These are phyloP conservation scores for Clonostachys sp. DNA, from an alignment of 2,329 filamentous ascomycete genomes.

Conservation along the genomic window DNA sequence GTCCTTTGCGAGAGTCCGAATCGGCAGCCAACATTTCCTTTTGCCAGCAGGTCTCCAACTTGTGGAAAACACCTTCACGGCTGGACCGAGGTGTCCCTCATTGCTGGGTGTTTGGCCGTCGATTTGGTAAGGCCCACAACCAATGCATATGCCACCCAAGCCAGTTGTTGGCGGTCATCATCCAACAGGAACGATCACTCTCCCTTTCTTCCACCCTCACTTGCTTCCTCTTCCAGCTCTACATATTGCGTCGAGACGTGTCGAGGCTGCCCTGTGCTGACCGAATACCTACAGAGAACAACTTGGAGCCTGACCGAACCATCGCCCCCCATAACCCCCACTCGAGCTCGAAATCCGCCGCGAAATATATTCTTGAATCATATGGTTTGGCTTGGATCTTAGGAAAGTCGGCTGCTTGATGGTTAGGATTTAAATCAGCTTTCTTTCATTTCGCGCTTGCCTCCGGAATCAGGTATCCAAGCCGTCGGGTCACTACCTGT, in stretches of 20 bases:
- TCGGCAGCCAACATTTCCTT: too few species aligned
- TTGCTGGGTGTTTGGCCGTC: neutral
- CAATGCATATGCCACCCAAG: too few species aligned
- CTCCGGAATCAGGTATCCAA: neutral
- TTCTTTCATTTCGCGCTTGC: neutral
- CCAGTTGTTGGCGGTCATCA: too few species aligned
- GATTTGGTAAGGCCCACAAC: too few species aligned
- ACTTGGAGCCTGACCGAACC: constrained; percentile 17
- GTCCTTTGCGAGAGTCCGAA: too few species aligned
- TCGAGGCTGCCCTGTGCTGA: constrained; percentile 13
- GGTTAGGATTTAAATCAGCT: neutral
- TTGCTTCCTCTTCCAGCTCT: too few species aligned
- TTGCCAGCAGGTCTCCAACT: too few species aligned
- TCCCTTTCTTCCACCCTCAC: too few species aligned
- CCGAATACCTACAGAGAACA: constrained; percentile 11
- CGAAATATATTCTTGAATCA: neutral
- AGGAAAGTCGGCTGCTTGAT: neutral
- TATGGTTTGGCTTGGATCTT: neutral
- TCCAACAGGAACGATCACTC: too few species aligned
- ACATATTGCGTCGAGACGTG: neutral
- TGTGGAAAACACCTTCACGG: neutral
- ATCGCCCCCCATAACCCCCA: constrained; percentile 1
- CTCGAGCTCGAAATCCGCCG: constrained; percentile 2
- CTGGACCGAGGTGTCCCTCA: neutral
- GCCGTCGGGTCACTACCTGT: constrained; percentile 5